Base-by-base conservation (phyloP, 345 rosid species). In the Camelina neglecta region DNA sequence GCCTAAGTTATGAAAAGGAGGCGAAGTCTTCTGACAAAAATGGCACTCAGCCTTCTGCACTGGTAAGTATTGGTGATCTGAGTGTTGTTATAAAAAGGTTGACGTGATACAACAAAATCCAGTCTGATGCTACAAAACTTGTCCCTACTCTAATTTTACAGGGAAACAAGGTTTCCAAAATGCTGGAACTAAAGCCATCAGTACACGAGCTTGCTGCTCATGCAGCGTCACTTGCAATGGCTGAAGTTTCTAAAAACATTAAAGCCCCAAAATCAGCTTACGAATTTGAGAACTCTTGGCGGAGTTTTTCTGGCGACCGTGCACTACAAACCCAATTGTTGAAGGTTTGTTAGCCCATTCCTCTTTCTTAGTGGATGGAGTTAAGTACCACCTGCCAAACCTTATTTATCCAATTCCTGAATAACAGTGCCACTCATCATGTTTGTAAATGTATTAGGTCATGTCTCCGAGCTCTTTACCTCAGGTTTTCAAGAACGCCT, bases 261-360 rank as follows among this genome's bases (percentile, higher is more conserved):
- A 79, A 45, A 45, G 79, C 96, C 51, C 99, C 96, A 8, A 86
- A 79, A 44, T 85, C 99, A 59, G 97, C 97, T 60, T 90, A 89
- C 73, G 91, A 92, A 60, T 92, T 92, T 79, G 97, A 92, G 78
- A 85, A 86, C 81, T 83, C 84, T 63, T 92, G 99, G 99, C 84
- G 82, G 73, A 81, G 93, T 74, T 86, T 89, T 59, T 84, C 88
- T 33, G 92, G 95, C 5, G 87, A 92, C 80, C 71, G 65, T 49
- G 66, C 74, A 1, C 80, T 89, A 42, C 93, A 90, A 81, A 75
- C 85, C 79, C 80, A 49, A n/a, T 80, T 95, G 67, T 79, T 92
- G 75, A 92, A 90, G 99, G 98, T 92, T 64, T 69, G 80, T 24
- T 24, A 24, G 26, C 26, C 2, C 26, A 24, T 24, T 24, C 26